Evolutionary conservation across 1,284 basidiomycete genomes (phyloP), one percentile per base, ranked within the genome.

Genomic region (Apiotrichum mycotoxinovorans): DNA sequence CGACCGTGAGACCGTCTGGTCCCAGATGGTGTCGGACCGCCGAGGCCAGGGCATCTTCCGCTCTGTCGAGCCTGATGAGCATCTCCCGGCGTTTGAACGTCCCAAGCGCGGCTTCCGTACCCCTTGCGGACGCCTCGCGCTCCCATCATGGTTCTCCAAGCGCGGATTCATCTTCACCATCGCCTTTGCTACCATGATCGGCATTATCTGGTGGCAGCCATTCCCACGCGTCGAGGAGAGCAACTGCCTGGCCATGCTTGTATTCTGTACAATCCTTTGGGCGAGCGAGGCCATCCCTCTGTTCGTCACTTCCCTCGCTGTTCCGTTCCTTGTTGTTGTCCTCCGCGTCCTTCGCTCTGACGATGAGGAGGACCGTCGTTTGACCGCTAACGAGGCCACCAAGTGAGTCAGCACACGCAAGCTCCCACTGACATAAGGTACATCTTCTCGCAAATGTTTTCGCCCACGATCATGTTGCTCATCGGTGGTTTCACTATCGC

Each of bases 401-500:
- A 89, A 89, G 88, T 91, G 70, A 48, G 46, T 48, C 14, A 61
- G 85, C 5, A 12, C 79, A 34, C 47, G 20, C 22, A 23, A 35
- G 40, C 18, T 42, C 10, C 23, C 17, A n/a, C 52, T 34, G 15
- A 23, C 42, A 91, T 92, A 38, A 89, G 89, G 87, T 90, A 70
- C 63, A 83, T 84, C 71, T 83, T 84, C 59, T 77, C 79, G 23
- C 81, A 83, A 56, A 84, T 84, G 83, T 83, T 84, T 61, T 72
- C 71, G 15, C 74, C 77, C 1, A 79, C 94, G 9, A 95, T 98
- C 79, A 91, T 96, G 89, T 87, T 96, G 27, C 85, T 96, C 51
- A 91, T 94, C 57, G 90, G 91, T 33, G 96, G 96, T n/a, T 97
- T 98, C 80, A 98, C 96, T 2, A 93, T 99, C 63, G 93, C 96